Base-by-base conservation (phyloP, 192 early-diverging fungal genomes). In the Backusella tarrabulga region DNA sequence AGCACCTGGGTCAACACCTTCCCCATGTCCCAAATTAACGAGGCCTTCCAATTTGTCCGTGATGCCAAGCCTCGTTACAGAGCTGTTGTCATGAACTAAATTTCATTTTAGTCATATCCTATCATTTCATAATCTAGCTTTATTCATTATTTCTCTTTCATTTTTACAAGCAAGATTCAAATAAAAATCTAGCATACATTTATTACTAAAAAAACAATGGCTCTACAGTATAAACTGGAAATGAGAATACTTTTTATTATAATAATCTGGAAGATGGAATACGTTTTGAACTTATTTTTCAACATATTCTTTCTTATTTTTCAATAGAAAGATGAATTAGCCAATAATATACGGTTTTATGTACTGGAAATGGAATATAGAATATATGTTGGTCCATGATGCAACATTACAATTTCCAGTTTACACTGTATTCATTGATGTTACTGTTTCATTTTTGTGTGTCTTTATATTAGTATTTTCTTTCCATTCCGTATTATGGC, bases 51-150 rank as follows among this genome's bases (percentile, higher is more conserved):
- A 76, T 84, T 79, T 50, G 83, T 94, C 68, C 84, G 85, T 72
- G 77, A 84, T 17, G 90, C 89, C 63, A 87, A 90, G 73, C 90
- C 88, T 9, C 87, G 87, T 75, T 95, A 92, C 81, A 87, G 94
- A 74, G 77, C 92, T 74, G 94, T 95, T 46, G 84, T 94, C 63
- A 85, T 91, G 71, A 92, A 88, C 75, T 85, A 89, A 76, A 76
- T 15, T 50, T 9, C 3, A 36, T 68, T 63, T 63, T 63, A 14
- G 46, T 50, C 46, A 50, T 50, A 50, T 50, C 15, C 19, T 50
- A 15, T 63, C 56, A 63, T 63, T 56, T 23, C 56, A 63, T 63
- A 29, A 32, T 29, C 26, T 63, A 63, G 56, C 56, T 63, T 26
- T 17, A 29, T 63, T 63, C 56, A 63, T 63, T 21, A 63, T 63